Percentiles rank a stretch among this genome's conserved stretches.
Conservation (phyloP, 2,329 filamentous ascomycete genomes). For the Aspergillus ochraceus region DNA sequence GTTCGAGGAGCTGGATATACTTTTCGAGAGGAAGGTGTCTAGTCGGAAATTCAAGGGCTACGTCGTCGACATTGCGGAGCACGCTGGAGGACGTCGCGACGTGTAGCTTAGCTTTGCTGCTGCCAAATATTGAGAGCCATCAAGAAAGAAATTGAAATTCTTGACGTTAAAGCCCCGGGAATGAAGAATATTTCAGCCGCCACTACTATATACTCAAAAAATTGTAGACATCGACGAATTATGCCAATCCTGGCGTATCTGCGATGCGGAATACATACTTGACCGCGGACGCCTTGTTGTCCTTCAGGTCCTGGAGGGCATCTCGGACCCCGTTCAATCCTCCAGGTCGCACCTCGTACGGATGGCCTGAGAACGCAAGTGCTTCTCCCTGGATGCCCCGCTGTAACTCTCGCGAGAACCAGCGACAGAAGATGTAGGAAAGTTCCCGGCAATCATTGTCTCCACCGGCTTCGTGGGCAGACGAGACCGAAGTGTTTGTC, state of each 20-base stretch:
- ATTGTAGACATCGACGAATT: no score
- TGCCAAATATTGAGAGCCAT: no score
- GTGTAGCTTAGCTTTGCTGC: no score
- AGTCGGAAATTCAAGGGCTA: background rate
- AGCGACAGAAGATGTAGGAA: slow-evolving; percentile 47
- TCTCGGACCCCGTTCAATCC: slow-evolving; percentile 55
- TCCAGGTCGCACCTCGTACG: slow-evolving; percentile 50
- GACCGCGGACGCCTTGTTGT: slow-evolving; percentile 61
- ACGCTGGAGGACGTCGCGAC: background rate
- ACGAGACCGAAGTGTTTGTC: slow-evolving; percentile 7
- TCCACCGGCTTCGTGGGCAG: slow-evolving; percentile 4
- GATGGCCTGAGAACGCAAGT: slow-evolving; percentile 48
- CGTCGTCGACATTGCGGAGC: background rate
- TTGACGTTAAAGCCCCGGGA: no score
- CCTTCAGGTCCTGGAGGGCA: slow-evolving; percentile 56
- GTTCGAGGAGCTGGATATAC: slow-evolving; percentile 14
- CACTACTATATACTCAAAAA: no score
- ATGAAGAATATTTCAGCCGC: no score
- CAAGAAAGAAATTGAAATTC: no score
- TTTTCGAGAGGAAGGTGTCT: slow-evolving; percentile 7
- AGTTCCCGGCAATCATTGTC: slow-evolving; percentile 22
- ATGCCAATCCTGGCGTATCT: slow-evolving; percentile 40
- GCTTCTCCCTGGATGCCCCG: slow-evolving; percentile 29
- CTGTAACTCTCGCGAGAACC: slow-evolving; percentile 45
- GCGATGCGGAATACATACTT: slow-evolving; percentile 58